Evolutionary conservation across 2,329 filamentous ascomycete genomes (phyloP).

Genomic region (Huntiella decipiens): DNA sequence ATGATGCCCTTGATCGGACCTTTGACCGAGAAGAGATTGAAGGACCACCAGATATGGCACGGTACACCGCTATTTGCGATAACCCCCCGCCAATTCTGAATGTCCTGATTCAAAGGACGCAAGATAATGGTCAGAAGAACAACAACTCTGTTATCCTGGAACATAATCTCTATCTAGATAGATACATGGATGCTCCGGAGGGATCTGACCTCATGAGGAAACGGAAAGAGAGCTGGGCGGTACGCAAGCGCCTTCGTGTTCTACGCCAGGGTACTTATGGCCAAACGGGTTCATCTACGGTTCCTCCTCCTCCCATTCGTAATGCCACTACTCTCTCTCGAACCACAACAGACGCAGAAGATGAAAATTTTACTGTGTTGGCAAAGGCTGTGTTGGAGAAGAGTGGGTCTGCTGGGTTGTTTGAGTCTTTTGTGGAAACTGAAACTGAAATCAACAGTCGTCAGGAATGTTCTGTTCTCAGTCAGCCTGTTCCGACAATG

Average conservation of each 20-base stretch:
- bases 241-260: constrained; percentile 17
- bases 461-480: neutral
- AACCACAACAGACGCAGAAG: neutral
- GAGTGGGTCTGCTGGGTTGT: neutral
- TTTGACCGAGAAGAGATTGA: constrained; percentile 66
- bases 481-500: neutral
- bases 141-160: constrained; percentile 61
- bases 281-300: neutral
- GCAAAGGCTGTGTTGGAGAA: constrained; percentile 5
- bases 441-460: neutral
- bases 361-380: neutral
- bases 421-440: neutral
- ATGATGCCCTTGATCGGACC: constrained; percentile 66
- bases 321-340: neutral
- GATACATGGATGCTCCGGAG: constrained; percentile 55
- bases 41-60: constrained; percentile 36
- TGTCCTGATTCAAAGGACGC: constrained; percentile 70
- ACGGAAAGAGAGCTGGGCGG: constrained; percentile 54
- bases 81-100: constrained; percentile 72
- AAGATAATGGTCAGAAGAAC: constrained; percentile 57
- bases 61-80: constrained; percentile 48
- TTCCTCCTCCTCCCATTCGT: constrained; percentile 2
- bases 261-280: constrained; percentile 5
- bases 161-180: constrained; percentile 67
- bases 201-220: constrained; percentile 42